Evolutionary conservation across 768 basidiomycete genomes (phyloP).

Genomic region (Gelatoporia subvermispora): DNA sequence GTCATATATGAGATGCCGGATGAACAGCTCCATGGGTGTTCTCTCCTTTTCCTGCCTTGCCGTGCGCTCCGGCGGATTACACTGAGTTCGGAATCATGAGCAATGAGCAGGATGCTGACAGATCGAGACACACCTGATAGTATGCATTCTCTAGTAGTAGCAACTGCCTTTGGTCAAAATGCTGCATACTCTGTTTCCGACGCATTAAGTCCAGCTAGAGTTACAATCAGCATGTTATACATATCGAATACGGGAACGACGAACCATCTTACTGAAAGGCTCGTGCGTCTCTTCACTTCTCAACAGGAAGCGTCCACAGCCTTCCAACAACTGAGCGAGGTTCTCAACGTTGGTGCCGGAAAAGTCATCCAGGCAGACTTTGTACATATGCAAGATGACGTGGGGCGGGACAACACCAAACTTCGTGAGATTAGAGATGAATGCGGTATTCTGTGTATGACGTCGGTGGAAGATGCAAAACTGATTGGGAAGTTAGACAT

Average conservation of each 20-base stretch:
- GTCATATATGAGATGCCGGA: conserved; percentile 92
- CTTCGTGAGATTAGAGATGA: conserved; percentile 91
- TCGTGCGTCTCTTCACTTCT: conserved; percentile 84
- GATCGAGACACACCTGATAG: conserved; percentile 64
- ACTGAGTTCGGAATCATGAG: conserved; percentile 40
- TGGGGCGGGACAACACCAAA: conserved; percentile 89
- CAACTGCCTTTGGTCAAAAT: conserved; percentile 87
- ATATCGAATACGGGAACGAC: conserved; percentile 5
- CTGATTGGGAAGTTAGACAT: not conserved
- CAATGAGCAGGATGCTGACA: not conserved
- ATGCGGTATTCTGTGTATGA: conserved; percentile 72
- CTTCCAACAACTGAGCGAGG: conserved; percentile 84
- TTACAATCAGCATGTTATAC: not conserved
- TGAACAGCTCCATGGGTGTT: conserved; percentile 84
- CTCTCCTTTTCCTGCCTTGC: conserved; percentile 84
- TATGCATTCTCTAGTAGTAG: conserved; percentile 96
- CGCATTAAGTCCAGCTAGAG: conserved; percentile 86
- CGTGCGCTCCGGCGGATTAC: conserved; percentile 93
- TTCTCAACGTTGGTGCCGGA: conserved; percentile 91
- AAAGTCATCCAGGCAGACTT: conserved; percentile 96
- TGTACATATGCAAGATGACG: conserved; percentile 91
- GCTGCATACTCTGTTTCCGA: conserved; percentile 88
- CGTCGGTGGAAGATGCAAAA: not conserved
- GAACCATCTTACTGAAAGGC: conserved; percentile 84
- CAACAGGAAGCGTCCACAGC: conserved; percentile 88